These are phyloP conservation scores for Trichoderma afroharzianum DNA, from an alignment of 2,329 filamentous ascomycete genomes.

Conservation along the genomic window DNA sequence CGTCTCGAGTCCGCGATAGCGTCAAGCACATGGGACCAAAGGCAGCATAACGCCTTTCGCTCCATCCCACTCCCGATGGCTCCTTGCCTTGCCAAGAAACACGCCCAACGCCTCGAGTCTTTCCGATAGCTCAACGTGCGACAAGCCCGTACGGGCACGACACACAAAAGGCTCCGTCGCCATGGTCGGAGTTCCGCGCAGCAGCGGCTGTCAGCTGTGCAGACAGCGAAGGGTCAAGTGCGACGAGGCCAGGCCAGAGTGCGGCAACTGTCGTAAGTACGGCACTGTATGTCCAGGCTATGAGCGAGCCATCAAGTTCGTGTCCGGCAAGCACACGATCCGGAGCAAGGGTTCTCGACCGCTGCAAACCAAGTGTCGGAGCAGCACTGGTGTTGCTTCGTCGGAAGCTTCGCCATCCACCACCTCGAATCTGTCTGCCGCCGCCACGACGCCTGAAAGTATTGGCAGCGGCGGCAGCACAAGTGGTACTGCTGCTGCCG, in stretches of 20 bases:
- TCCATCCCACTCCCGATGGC: not conserved
- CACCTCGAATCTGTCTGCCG: not conserved
- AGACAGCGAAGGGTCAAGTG: constrained; percentile 43
- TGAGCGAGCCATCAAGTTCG: constrained; percentile 37
- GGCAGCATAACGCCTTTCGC: not conserved
- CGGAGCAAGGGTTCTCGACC: constrained; percentile 27
- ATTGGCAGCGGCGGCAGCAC: not conserved
- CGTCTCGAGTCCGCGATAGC: not conserved
- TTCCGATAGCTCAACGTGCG: not conserved
- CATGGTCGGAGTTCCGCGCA: constrained; percentile 39
- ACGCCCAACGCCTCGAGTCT: not conserved
- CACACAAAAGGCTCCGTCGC: constrained; percentile 5
- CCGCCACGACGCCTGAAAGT: not conserved
- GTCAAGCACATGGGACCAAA: not conserved
- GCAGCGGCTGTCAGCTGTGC: constrained; percentile 38
- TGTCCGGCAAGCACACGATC: constrained; percentile 38
- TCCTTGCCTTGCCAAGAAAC: constrained; percentile 1
- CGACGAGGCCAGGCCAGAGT: constrained; percentile 41
- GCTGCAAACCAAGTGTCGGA: not conserved
- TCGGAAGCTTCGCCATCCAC: constrained; percentile 24
- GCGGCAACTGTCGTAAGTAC: constrained; percentile 39
- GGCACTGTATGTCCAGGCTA: constrained; percentile 39
- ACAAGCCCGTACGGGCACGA: not conserved
- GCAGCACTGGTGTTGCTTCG: constrained; percentile 16
- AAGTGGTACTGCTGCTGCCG: not conserved